Conservation (phyloP, 2,329 filamentous ascomycete genomes). For the Westerdykella ornata region DNA sequence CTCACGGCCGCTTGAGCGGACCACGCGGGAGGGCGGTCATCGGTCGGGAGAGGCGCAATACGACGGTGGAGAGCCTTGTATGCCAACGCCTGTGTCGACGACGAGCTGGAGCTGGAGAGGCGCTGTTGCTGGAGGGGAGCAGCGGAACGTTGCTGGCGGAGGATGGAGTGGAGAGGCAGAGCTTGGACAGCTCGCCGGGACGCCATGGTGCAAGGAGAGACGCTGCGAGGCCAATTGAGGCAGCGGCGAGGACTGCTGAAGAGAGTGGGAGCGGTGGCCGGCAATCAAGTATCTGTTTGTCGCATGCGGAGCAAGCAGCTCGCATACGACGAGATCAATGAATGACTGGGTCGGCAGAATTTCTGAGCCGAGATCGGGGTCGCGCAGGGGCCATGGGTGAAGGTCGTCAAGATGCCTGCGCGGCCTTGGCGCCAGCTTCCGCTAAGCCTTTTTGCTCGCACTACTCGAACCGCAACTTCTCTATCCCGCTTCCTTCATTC, state of each 20-base stretch:
- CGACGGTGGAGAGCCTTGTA: constrained; percentile 96
- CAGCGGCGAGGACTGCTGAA: constrained; percentile 2
- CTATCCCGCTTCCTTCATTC: no score
- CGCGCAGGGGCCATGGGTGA: neutral
- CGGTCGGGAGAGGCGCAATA: constrained; percentile 73
- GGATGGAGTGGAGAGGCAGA: constrained; percentile 34
- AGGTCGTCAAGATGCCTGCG: neutral
- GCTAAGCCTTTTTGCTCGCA: neutral
- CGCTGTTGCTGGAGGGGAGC: constrained; percentile 27
- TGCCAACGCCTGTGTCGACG: constrained; percentile 85
- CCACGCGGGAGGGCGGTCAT: constrained; percentile 72
- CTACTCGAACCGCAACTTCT: neutral
- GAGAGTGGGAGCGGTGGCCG: constrained; percentile 4
- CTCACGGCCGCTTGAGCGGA: constrained; percentile 88
- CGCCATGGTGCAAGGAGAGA: constrained; percentile 35
- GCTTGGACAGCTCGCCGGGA: constrained; percentile 36
- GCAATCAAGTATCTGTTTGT: constrained; percentile 5
- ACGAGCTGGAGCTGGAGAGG: constrained; percentile 44
- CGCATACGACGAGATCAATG: neutral
- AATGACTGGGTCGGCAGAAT: constrained; percentile 4
- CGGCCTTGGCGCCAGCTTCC: constrained; percentile 2
- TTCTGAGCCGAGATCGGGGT: constrained; percentile 5
- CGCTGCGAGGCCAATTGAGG: constrained; percentile 17
- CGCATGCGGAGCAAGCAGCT: constrained; percentile 1
- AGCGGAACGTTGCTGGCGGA: constrained; percentile 23